Evolutionary conservation across 257 asterid species (phyloP).

Genomic region (Solanum ahanhuiri): DNA sequence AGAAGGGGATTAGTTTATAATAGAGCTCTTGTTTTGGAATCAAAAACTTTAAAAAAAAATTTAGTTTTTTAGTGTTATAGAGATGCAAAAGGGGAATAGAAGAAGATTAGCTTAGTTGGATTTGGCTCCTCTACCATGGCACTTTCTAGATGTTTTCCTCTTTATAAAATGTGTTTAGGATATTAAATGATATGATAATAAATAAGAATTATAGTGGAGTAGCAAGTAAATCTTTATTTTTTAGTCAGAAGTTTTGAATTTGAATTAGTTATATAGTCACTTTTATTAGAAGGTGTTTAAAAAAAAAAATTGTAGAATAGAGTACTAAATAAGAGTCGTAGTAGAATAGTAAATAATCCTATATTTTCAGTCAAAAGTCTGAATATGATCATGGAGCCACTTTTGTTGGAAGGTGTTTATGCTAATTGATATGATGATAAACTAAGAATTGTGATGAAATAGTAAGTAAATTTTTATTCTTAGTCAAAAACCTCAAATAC

Average conservation of each 20-base stretch:
- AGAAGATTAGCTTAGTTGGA: background rate
- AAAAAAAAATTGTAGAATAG: too few relatives aligned
- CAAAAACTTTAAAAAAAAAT: background rate
- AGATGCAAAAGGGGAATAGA: background rate
- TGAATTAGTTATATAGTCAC: background rate
- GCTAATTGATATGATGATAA: background rate
- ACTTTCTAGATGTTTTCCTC: background rate
- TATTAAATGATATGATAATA: background rate
- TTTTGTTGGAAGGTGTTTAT: too few relatives aligned
- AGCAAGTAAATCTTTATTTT: background rate
- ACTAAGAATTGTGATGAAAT: accelerated
- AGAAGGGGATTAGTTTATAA: background rate
- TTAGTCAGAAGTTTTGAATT: too few relatives aligned
- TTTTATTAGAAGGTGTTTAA: background rate
- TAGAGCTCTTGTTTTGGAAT: slow-evolving; percentile 6
- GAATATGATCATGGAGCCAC: background rate
- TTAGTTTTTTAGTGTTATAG: background rate
- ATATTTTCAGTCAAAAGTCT: too few relatives aligned
- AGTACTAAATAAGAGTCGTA: background rate
- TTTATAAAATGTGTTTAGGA: background rate
- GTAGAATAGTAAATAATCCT: accelerated
- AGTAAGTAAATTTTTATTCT: background rate
- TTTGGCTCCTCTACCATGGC: slow-evolving; percentile 2
- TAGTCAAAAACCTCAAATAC: too few relatives aligned
- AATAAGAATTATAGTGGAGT: accelerated